Evolutionary conservation across 1,139 yeast genomes (phyloP), one percentile per base, ranked within the genome.

Genomic region (Yamadazyma epiphylla): DNA sequence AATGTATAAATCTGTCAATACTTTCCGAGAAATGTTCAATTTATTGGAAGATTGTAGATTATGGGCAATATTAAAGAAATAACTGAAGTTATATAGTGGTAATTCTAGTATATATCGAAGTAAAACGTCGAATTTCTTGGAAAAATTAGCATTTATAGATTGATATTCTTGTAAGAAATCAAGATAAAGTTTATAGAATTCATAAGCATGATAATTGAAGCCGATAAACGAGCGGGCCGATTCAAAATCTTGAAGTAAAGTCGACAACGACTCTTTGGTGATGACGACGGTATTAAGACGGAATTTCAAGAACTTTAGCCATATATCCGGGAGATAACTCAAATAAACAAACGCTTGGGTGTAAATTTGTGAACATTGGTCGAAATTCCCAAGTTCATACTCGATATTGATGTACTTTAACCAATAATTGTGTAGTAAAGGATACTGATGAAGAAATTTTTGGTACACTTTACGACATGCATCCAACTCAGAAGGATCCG

Each of bases 341-440:
- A 78, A 48, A n/a, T 64, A 51, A 4, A 54, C 51, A 19, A 88
- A 63, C 0, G 81, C 86, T 5, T 65, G 53, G 30, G 68, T 57
- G 49, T 73, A 91, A 0, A 85, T 64, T 2, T 40, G 46, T 26
- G 59, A 64, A 3, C 86, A 74, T 3, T 54, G 48, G 1, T 60
- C 63, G 0, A 79, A 64, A 39, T 72, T 55, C 0, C 87, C 86
- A 19, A 84, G 51, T 29, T 67, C 64, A 48, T 75, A 82, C 51
- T 80, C 86, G 57, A 76, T 62, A 15, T 69, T 60, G 1, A 96
- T 95, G 51, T 72, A 86, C 39, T 77, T 74, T 26, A 81, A 67
- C 91, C 96, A 86, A 52, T 84, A 86, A 28, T 84, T 86, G 46
- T 80, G 85, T 22, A 82, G 55, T 22, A 70, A 60, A 0, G 97